A percentile compares a stretch with the other conserved stretches of the same genome.
These are phyloP conservation scores for Erucastrum elatum DNA, from an alignment of 345 rosid genomes.

Conservation along the genomic window DNA sequence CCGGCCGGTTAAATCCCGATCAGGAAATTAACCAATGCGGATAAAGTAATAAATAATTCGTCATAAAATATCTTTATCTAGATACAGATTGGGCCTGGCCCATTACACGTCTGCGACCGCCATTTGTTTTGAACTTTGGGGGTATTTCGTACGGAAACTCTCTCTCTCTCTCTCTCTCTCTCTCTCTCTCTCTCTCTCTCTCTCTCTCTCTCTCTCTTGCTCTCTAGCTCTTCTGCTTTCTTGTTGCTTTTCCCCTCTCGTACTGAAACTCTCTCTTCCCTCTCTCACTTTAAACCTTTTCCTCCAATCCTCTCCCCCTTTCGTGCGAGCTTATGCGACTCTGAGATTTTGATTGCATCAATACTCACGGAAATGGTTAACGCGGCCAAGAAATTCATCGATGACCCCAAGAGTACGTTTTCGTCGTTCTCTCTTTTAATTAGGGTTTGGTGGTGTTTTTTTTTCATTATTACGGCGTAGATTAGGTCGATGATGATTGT, in stretches of 20 bases:
- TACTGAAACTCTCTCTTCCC: no score
- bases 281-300: conserved; percentile 34
- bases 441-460: background rate
- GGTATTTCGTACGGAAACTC: conserved; percentile 35
- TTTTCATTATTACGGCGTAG: background rate
- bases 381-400: conserved; percentile 87
- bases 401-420: conserved; percentile 71
- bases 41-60: conserved; percentile 9
- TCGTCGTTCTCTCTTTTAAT: background rate
- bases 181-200: no score
- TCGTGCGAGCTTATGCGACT: conserved; percentile 25
- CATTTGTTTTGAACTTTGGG: conserved; percentile 22
- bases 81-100: conserved; percentile 29
- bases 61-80: conserved; percentile 32
- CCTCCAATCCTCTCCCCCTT: conserved; percentile 6
- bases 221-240: no score
- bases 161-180: conserved; percentile 15
- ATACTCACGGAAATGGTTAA: conserved; percentile 57
- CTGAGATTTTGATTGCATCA: conserved; percentile 15
- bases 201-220: no score
- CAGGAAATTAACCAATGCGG: background rate
- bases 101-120: conserved; percentile 22
- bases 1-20: no score
- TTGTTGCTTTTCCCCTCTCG: no score
- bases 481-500: conserved; percentile 27